These are phyloP conservation scores for Asterionellopsis glacialis DNA, from an alignment of 108 stramenopile genomes.

Conservation along the genomic window DNA sequence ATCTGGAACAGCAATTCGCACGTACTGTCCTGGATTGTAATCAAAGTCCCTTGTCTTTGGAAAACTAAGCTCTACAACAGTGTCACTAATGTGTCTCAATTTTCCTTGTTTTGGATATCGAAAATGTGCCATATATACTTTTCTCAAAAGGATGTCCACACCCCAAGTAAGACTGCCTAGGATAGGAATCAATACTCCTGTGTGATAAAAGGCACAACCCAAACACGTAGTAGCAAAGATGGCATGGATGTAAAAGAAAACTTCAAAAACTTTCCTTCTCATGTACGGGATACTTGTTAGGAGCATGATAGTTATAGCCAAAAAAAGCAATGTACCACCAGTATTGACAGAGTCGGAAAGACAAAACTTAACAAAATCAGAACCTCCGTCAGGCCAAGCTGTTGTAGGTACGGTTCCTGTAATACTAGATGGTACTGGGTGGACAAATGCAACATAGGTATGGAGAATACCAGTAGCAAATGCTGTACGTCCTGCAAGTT, in stretches of 20 bases:
- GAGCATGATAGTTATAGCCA: slow-evolving; percentile 18
- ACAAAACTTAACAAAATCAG: slow-evolving; percentile 10
- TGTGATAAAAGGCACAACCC: slow-evolving; percentile 22
- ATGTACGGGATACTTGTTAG: slow-evolving; percentile 19
- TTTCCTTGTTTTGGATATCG: slow-evolving; percentile 23
- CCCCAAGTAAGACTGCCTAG: slow-evolving; percentile 16
- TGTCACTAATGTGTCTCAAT: slow-evolving; percentile 13
- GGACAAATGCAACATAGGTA: slow-evolving; percentile 22
- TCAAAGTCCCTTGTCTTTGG: slow-evolving; percentile 28
- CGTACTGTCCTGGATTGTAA: slow-evolving; percentile 53
- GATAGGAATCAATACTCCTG: slow-evolving; percentile 17
- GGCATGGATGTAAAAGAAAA: slow-evolving; percentile 33
- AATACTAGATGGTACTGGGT: slow-evolving; percentile 1
- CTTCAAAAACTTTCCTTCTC: slow-evolving; percentile 23
- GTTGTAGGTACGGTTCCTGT: no score
- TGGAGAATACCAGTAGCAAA: slow-evolving; percentile 22
- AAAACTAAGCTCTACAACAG: slow-evolving; percentile 33
- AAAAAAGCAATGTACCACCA: slow-evolving; percentile 24
- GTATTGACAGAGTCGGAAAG: slow-evolving; percentile 15
- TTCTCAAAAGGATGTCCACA: slow-evolving; percentile 25
- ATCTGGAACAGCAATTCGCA: slow-evolving; percentile 23
- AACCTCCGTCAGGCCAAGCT: neutral
- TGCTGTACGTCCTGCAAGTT: slow-evolving; percentile 19
- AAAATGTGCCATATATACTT: slow-evolving; percentile 26
- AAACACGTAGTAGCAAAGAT: slow-evolving; percentile 14